phyloP scores from a whole-genome alignment of 805 yeast genomes.

The Saturnispora silvae region DNA sequence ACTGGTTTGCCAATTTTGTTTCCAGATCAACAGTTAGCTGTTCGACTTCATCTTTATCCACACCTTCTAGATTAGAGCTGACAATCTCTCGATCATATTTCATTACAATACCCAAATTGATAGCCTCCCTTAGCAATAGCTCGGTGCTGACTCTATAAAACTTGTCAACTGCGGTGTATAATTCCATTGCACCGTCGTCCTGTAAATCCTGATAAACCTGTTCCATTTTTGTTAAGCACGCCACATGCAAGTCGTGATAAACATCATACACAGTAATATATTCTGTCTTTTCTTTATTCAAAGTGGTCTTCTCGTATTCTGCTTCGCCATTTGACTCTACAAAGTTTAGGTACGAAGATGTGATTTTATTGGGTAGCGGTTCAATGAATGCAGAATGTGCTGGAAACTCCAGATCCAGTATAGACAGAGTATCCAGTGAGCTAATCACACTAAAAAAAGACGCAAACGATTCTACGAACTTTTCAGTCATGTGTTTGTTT shows the following conservation, averaged over 20 bases:
- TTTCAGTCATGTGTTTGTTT: slow-evolving; percentile 1
- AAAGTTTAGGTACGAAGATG: slow-evolving; percentile 31
- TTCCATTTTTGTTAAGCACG: slow-evolving; percentile 38
- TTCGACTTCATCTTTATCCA: slow-evolving; percentile 23
- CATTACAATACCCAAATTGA: slow-evolving; percentile 30
- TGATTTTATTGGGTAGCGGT: slow-evolving; percentile 23
- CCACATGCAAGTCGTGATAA: slow-evolving; percentile 58
- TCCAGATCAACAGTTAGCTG: slow-evolving; percentile 23
- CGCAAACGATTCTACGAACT: slow-evolving; percentile 3
- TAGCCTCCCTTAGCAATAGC: slow-evolving; percentile 50
- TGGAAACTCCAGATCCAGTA: slow-evolving; percentile 4
- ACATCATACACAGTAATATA: slow-evolving; percentile 44
- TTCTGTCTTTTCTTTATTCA: slow-evolving; percentile 26
- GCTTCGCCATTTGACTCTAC: slow-evolving; percentile 19
- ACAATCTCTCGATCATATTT: slow-evolving; percentile 12
- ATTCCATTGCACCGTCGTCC: slow-evolving; percentile 17
- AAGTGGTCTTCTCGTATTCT: slow-evolving; percentile 24
- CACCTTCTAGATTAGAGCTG: slow-evolving; percentile 14
- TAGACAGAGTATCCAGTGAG: background rate
- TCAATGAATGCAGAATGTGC: slow-evolving; percentile 7
- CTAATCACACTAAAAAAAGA: background rate
- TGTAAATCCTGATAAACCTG: slow-evolving; percentile 35
- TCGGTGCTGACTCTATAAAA: slow-evolving; percentile 56
- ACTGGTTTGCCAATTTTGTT: slow-evolving; percentile 43
- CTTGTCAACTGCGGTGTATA: slow-evolving; percentile 46